Base-by-base conservation (phyloP, 2,329 filamentous ascomycete species). In the Trichoderma lentiforme region DNA sequence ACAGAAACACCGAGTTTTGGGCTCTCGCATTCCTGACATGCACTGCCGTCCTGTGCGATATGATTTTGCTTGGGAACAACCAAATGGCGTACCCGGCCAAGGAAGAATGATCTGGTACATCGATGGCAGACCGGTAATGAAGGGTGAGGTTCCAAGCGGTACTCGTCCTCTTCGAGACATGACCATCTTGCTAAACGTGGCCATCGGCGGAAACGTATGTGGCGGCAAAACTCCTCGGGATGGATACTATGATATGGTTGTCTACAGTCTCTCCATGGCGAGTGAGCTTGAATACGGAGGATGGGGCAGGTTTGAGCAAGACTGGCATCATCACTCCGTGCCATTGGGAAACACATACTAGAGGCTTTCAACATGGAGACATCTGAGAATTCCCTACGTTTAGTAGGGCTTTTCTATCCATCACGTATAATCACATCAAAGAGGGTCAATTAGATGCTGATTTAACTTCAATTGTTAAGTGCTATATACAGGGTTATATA, bases 161-260 rank as follows among this genome's bases (percentile, higher is more conserved):
- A 89, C 86, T 3, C 80, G 88, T 14, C 82, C 84, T 6, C 83
- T 90, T 79, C 84, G 85, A 70, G 88, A 90, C 30, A 89, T 85
- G 79, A 84, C 84, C 21, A 80, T 90, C 9, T 78, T 90, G 72
- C 82, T 90, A 21, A 90, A 90, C 72, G 82, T 90, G n/a, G 88
- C 88, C 1, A 89, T 90, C 85, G 88, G 88, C 0, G 88, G 88
- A 0, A 89, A 87, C 72, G 88, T 90, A 6, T 89, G 87, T 74
- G 79, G 83, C 18, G 87, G 86, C 0, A 83, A 83, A 75, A 79
- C 82, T 15, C 88, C 88, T 0, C 78, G 75, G 0, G 84, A 89
- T 74, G 88, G 88, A 0, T 78, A 80, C 26, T 90, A 90, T 75
- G 88, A 90, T 71, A 83, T 90, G 78, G 83, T 88, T 3, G 80